These are phyloP conservation scores for Paraphaeosphaeria minitans DNA, from an alignment of 2,329 filamentous ascomycete genomes.

Conservation along the genomic window DNA sequence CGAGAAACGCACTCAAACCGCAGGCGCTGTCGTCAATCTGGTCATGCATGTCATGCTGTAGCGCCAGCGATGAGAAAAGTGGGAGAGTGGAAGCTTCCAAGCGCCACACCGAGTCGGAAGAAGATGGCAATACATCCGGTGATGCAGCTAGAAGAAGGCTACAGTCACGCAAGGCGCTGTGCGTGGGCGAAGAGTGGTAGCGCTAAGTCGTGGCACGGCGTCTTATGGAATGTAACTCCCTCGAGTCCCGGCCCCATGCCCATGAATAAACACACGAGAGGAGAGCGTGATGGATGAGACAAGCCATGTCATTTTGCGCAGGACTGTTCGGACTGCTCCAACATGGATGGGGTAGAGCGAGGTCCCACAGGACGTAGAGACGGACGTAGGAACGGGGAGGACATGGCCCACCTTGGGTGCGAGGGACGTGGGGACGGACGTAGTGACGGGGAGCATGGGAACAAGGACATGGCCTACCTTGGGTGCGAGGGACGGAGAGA, in stretches of 20 bases:
- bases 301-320: background rate
- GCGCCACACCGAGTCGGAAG: constrained; percentile 33
- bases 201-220: constrained; percentile 33
- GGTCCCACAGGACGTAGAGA: background rate
- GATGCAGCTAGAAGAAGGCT: constrained; percentile 37
- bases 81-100: constrained; percentile 21
- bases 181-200: constrained; percentile 23
- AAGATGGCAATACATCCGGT: constrained; percentile 30
- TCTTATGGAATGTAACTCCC: constrained; percentile 41
- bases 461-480: constrained; percentile 9
- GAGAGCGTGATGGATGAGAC: constrained; percentile 16
- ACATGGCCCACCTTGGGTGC: too few species aligned
- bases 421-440: too few species aligned
- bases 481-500: background rate
- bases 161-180: constrained; percentile 38
- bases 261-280: constrained; percentile 25
- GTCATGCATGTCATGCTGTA: constrained; percentile 34
- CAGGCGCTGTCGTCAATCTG: constrained; percentile 22
- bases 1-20: constrained; percentile 37
- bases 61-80: constrained; percentile 19
- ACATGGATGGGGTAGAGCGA: constrained; percentile 16
- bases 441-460: background rate
- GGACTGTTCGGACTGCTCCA: background rate
- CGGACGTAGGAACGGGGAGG: too few species aligned
- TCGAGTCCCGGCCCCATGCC: constrained; percentile 18